Conservation (phyloP, 768 basidiomycete species). For the Leucocoprinus leucothites region DNA sequence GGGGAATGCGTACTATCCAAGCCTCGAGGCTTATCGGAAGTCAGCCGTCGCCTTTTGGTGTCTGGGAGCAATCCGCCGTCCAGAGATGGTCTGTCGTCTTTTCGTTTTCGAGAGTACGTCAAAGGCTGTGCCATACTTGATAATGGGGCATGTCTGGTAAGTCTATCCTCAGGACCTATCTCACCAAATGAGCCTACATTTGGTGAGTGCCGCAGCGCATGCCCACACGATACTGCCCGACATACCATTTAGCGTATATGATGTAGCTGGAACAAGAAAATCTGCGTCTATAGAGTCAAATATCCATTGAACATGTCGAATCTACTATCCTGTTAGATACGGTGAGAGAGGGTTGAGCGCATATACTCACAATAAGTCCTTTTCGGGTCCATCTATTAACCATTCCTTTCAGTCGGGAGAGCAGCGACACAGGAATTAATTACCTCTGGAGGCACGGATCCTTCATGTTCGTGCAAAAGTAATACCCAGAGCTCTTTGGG, state of each 20-base stretch:
- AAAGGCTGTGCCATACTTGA: background rate
- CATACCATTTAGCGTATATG: conserved; percentile 2
- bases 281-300: background rate
- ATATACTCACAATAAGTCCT: background rate
- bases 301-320: background rate
- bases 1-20: background rate
- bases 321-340: background rate
- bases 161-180: background rate
- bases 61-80: background rate
- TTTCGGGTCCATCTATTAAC: conserved; percentile 4
- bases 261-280: background rate
- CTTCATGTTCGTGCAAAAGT: no score
- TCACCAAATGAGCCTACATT: background rate
- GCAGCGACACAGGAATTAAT: conserved; percentile 9
- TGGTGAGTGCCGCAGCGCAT: background rate
- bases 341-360: background rate
- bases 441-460: conserved; percentile 24
- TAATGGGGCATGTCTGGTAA: background rate
- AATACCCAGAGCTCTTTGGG: no score
- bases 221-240: background rate
- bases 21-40: background rate
- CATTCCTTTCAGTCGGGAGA: background rate
- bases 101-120: background rate
- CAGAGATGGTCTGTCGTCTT: background rate
- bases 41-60: background rate